Percentiles rank a stretch among this genome's conserved stretches.
These are phyloP conservation scores for Lentinula aciculospora DNA, from an alignment of 768 basidiomycete species.

Conservation along the genomic window DNA sequence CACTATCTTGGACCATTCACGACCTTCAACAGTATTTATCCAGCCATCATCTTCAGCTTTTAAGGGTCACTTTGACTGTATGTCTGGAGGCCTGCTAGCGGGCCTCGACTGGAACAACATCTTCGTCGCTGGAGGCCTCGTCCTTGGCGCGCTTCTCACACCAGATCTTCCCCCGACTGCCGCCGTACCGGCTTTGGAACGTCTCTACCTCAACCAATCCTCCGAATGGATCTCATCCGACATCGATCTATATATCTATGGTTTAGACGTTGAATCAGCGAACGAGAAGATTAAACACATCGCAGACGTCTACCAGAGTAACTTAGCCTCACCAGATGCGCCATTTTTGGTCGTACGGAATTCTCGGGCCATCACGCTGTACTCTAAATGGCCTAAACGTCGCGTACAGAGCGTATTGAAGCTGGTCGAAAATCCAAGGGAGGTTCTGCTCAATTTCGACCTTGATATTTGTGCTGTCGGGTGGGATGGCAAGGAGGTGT, in stretches of 20 bases:
- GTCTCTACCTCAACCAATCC: neutral
- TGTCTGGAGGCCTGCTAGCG: constrained; percentile 12
- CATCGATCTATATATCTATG: constrained; percentile 14
- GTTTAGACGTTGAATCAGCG: constrained; percentile 7
- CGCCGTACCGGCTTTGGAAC: neutral
- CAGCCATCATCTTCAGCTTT: constrained; percentile 10
- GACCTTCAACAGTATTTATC: constrained; percentile 1
- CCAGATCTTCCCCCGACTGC: constrained; percentile 5
- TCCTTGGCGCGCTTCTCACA: constrained; percentile 12
- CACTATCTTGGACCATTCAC: constrained; percentile 9
- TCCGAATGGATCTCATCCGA: constrained; percentile 12
- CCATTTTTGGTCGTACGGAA: constrained; percentile 14
- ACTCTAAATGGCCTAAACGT: constrained; percentile 11
- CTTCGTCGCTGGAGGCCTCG: constrained; percentile 13
- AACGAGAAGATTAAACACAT: constrained; percentile 12
- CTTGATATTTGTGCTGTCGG: constrained; percentile 14
- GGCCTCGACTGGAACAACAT: constrained; percentile 13
- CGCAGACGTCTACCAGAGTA: constrained; percentile 10
- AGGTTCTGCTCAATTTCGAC: constrained; percentile 13
- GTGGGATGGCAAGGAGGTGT: constrained; percentile 12
- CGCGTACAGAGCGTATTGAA: constrained; percentile 15
- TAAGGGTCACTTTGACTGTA: constrained; percentile 8
- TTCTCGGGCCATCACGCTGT: constrained; percentile 15
- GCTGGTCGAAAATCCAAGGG: constrained; percentile 10
- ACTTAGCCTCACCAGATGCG: constrained; percentile 5